Evolutionary conservation across 78 protist genomes (phyloP).

Genomic region (Abeoforma whisleri): DNA sequence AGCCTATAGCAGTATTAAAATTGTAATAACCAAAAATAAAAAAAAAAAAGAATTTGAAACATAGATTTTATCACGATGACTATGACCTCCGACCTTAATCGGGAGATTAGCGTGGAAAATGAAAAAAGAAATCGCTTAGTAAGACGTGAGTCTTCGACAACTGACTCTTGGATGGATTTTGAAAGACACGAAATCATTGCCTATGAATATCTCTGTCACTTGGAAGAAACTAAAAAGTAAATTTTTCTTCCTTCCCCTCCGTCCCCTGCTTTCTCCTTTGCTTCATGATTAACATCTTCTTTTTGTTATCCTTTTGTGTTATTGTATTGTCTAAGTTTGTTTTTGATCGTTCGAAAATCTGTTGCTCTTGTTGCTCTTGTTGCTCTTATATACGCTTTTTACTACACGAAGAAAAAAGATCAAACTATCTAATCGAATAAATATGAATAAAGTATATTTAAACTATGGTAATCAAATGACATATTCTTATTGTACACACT

Average conservation of each 20-base stretch:
- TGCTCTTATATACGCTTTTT: neutral
- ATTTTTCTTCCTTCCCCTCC: neutral
- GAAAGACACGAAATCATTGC: constrained; percentile 29
- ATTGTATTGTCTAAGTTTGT: neutral
- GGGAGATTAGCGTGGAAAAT: too few species aligned
- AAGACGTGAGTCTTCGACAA: too few species aligned
- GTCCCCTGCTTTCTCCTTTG: too few species aligned
- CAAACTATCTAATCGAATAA: neutral
- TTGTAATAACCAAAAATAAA: too few species aligned
- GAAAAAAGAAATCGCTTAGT: too few species aligned
- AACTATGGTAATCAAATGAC: neutral
- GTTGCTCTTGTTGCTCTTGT: neutral
- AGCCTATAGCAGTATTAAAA: too few species aligned
- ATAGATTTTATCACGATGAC: too few species aligned
- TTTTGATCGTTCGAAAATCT: neutral
- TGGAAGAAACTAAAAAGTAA: constrained; percentile 31
- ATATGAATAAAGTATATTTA: neutral
- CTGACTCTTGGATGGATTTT: constrained; percentile 22
- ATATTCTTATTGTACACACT: neutral
- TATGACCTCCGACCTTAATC: too few species aligned
- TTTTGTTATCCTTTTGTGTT: neutral
- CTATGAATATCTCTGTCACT: constrained; percentile 46
- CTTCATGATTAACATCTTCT: too few species aligned
- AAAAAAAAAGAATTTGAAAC: too few species aligned
- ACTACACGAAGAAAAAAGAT: neutral